Base-by-base conservation (phyloP, 805 yeast species). In the Metschnikowia cerradonensis region DNA sequence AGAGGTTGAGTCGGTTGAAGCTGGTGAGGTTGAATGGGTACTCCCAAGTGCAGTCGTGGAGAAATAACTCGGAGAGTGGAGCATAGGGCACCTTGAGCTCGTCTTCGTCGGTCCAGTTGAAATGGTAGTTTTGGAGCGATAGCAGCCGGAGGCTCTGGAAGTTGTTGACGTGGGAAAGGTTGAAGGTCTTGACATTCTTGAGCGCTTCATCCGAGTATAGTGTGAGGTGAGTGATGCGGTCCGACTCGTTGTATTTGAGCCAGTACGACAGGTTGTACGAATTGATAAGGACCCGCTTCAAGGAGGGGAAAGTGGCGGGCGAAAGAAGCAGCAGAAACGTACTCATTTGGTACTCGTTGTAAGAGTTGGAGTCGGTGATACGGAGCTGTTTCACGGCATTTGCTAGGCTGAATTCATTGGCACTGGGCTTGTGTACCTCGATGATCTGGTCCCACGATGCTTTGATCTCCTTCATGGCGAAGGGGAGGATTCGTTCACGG, bases 41-140 rank as follows among this genome's bases (percentile, higher is more conserved):
- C 52, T 77, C 78, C 84, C 85, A 81, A 1, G 76, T 72, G 61
- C 85, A 81, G 53, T 80, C 70, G 13, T 60, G 54, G 4, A 81
- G 55, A 3, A 60, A 54, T 23, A 79, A 55, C 2, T 54, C 56
- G 4, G 57, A 55, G 30, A 74, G 57, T 1, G 54, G 36, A 4
- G 61, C 57, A 2, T 42, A 41, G 1, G 53, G 47, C 1, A 60
- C 53, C 10, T 58, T 47, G 1, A 53, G 59, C 10, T 41, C 48
- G 4, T 51, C 54, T 6, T 56, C 58, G 23, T 66, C 67, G 2
- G 61, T 61, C 79, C 80, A 65, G 64, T 71, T 60, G 65, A 80
- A 61, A 67, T 75, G 64, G 61, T 70, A 80, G 17, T 74, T 68
- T 45, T 66, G 51, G 13, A 80, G 63, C 1, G 61, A 55, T n/a